A percentile compares a stretch with the other conserved stretches of the same genome.
Conservation (phyloP, 192 early-diverging fungal genomes). For the Entophlyctis luteolus region DNA sequence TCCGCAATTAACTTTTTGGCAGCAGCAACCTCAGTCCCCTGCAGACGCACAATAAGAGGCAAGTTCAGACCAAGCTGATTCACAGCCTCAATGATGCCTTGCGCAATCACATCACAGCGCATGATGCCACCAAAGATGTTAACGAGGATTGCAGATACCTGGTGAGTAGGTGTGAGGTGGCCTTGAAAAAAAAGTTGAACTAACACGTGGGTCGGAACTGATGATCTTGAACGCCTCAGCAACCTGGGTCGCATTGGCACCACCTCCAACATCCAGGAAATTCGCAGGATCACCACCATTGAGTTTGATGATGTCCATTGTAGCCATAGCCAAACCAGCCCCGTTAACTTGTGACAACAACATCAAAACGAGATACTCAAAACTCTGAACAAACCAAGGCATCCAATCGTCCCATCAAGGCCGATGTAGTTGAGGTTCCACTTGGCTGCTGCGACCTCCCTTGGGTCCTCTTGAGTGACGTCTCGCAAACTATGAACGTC, state of each 20-base stretch:
- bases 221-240: conserved; percentile 99
- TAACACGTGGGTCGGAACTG: conserved; percentile 80
- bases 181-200: background rate
- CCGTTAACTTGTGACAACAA: conserved; percentile 70
- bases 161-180: background rate
- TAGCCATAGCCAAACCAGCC: conserved; percentile 98
- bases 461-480: conserved; percentile 90
- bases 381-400: conserved; percentile 65
- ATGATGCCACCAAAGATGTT: conserved; percentile 99
- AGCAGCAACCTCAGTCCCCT: conserved; percentile 82
- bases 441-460: conserved; percentile 95
- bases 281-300: conserved; percentile 98
- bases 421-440: conserved; percentile 99
- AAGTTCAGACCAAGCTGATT: conserved; percentile 85
- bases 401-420: conserved; percentile 95
- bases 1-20: conserved; percentile 91
- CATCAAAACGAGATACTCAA: background rate
- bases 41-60: conserved; percentile 92
- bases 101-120: conserved; percentile 97
- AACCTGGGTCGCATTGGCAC: conserved; percentile 91
- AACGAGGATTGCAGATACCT: conserved; percentile 88
- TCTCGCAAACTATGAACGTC: conserved; percentile 87
- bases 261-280: conserved; percentile 98
- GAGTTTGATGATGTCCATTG: conserved; percentile 99
- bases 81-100: conserved; percentile 95